These are phyloP conservation scores for Ormosia semicastrata DNA, from an alignment of 306 rosid species.

Conservation along the genomic window DNA sequence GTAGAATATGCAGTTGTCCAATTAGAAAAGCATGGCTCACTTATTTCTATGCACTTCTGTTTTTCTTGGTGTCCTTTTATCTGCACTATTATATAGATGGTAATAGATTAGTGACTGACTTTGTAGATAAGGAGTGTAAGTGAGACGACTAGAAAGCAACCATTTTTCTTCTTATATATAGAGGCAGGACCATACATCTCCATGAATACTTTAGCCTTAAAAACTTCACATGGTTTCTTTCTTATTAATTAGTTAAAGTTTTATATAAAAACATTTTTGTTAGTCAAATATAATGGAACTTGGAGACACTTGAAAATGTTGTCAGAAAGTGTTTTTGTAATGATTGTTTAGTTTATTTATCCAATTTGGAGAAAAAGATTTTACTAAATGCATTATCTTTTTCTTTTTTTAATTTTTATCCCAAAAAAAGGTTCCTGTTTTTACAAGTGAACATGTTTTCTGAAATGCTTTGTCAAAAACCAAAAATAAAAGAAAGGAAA, in stretches of 20 bases:
- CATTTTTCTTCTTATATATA: not conserved
- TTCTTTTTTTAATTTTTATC: not conserved
- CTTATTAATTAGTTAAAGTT: too few relatives aligned
- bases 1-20: not conserved
- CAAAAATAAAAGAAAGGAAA: not conserved
- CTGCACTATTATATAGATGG: not conserved
- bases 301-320: too few relatives aligned
- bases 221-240: too few relatives aligned
- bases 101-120: not conserved
- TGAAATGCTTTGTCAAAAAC: not conserved
- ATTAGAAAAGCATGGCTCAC: not conserved
- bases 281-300: too few relatives aligned
- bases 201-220: not conserved
- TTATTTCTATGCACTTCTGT: not conserved
- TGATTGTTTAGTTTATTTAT: not conserved
- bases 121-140: not conserved
- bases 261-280: too few relatives aligned
- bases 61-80: not conserved
- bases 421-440: too few relatives aligned
- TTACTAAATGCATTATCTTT: not conserved
- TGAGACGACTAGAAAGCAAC: not conserved
- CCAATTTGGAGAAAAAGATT: not conserved
- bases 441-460: not conserved
- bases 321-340: not conserved
- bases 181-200: not conserved